Evolutionary conservation across 768 basidiomycete species (phyloP).

Genomic region (Dentipellis sp.): DNA sequence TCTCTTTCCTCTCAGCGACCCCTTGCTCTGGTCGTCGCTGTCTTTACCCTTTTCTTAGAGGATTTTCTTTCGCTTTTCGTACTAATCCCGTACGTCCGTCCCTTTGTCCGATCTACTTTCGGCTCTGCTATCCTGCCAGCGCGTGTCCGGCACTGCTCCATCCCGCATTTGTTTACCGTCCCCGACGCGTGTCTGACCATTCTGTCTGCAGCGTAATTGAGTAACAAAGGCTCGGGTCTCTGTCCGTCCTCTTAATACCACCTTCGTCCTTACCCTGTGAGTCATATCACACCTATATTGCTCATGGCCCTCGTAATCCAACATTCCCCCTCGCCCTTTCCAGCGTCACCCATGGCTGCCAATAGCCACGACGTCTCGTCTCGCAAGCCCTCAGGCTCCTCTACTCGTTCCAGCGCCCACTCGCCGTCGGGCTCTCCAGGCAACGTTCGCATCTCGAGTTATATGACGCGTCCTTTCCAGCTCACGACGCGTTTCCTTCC

Average conservation of each 20-base stretch:
- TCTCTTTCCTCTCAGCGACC: neutral
- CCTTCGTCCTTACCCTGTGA: neutral
- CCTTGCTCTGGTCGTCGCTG: neutral
- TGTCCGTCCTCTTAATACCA: neutral
- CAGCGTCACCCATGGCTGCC: constrained; percentile 17
- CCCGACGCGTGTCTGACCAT: neutral
- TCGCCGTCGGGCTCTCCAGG: constrained; percentile 55
- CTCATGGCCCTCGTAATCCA: neutral
- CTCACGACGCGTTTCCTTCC: constrained; percentile 2
- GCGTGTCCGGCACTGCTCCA: neutral
- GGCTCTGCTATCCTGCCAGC: neutral
- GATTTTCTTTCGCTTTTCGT: constrained; percentile 1
- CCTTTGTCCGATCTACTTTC: constrained; percentile 14
- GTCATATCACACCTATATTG: neutral
- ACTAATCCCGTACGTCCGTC: constrained; percentile 3
- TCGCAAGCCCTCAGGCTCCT: constrained; percentile 62
- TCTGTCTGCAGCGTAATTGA: neutral
- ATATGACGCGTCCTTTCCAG: constrained; percentile 5
- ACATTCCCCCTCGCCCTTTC: neutral
- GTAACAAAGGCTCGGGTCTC: neutral
- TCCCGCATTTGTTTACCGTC: neutral
- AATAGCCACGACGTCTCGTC: constrained; percentile 27
- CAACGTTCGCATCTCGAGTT: constrained; percentile 32
- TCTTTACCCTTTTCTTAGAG: constrained; percentile 1
- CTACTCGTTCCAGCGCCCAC: constrained; percentile 52